phyloP scores from a whole-genome alignment of 768 basidiomycete species.

The Asterophora parasitica region DNA sequence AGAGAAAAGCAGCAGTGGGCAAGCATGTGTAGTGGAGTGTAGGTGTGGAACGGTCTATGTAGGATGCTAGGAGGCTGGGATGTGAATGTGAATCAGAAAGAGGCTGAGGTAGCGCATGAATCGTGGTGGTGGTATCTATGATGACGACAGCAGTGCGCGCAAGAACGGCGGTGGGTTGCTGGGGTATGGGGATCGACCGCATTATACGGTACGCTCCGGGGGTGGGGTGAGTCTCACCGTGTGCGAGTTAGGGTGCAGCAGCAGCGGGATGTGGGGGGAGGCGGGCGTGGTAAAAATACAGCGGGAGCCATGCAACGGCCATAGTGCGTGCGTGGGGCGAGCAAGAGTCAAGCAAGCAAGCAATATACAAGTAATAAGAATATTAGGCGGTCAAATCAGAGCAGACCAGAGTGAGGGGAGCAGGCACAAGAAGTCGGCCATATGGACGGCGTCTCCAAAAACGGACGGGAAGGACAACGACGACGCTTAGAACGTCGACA shows the following conservation, averaged over 20 bases:
- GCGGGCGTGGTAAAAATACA: constrained; percentile 24
- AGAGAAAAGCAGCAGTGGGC: not conserved
- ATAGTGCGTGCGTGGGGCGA: constrained; percentile 7
- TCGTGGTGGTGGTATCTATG: no score
- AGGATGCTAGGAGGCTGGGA: not conserved
- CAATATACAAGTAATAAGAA: constrained; percentile 49
- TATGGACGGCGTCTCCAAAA: not conserved
- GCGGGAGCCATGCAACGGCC: constrained; percentile 20
- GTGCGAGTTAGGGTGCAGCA: no score
- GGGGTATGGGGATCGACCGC: no score
- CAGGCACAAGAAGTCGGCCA: constrained; percentile 8
- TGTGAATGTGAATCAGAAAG: no score
- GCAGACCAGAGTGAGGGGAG: constrained; percentile 11
- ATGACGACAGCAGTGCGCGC: no score
- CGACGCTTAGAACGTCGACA: constrained; percentile 61
- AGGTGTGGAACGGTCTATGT: not conserved
- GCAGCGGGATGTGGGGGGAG: constrained; percentile 1
- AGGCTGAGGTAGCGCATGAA: no score
- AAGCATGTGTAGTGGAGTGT: not conserved
- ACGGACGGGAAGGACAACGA: not conserved
- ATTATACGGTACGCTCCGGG: no score
- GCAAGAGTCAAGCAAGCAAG: constrained; percentile 7
- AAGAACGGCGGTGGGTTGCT: no score
- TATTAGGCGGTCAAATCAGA: constrained; percentile 23
- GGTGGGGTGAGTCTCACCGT: no score